phyloP scores from a whole-genome alignment of 148 eudicot genomes.

The Selenicereus undatus region DNA sequence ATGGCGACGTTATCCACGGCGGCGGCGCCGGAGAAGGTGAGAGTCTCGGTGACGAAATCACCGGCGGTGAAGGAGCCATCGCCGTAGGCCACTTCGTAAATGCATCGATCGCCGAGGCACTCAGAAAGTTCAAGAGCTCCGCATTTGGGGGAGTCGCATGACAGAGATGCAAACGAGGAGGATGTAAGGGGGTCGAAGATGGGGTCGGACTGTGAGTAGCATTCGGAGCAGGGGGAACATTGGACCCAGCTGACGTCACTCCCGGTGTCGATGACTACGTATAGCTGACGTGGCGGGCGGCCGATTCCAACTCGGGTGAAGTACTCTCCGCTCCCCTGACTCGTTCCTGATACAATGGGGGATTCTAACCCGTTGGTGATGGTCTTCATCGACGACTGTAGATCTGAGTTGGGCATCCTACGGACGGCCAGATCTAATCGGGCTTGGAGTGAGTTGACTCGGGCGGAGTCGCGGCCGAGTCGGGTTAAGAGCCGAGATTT shows the following conservation, averaged over 20 bases:
- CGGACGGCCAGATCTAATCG: conserved; percentile 39
- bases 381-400: conserved; percentile 31
- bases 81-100: conserved; percentile 90
- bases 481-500: conserved; percentile 38
- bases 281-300: conserved; percentile 53
- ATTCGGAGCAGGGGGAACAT: conserved; percentile 71
- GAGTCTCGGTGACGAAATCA: conserved; percentile 62
- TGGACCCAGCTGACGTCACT: conserved; percentile 90
- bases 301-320: conserved; percentile 78
- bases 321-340: conserved; percentile 90
- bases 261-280: conserved; percentile 75
- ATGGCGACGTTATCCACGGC: conserved; percentile 49
- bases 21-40: conserved; percentile 44
- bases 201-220: conserved; percentile 69
- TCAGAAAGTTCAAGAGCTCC: conserved; percentile 61
- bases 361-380: conserved; percentile 28
- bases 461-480: conserved; percentile 57
- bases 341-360: conserved; percentile 69
- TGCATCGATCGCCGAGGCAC: conserved; percentile 50
- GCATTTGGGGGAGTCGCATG: conserved; percentile 50
- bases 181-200: conserved; percentile 54
- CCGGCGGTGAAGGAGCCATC: conserved; percentile 93
- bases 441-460: conserved; percentile 46
- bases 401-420: conserved; percentile 33
- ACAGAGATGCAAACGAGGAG: conserved; percentile 40